Evolutionary conservation across 2,329 filamentous ascomycete species (phyloP).

Genomic region (Lecanosticta acicola): DNA sequence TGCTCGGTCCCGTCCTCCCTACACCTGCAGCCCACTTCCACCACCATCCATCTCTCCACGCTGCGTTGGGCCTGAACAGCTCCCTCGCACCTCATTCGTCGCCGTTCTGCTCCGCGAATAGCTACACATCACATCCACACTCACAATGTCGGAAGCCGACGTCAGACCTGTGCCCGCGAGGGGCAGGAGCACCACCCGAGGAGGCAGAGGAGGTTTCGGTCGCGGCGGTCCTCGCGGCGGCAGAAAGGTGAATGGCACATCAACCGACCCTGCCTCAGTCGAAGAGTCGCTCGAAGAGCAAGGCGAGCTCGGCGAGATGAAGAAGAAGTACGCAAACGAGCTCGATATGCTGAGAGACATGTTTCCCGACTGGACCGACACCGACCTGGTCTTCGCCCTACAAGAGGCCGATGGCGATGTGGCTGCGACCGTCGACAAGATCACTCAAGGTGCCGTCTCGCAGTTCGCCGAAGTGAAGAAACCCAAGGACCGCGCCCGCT

Average conservation of each 20-base stretch:
- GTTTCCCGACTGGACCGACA: conserved; percentile 92
- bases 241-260: conserved; percentile 35
- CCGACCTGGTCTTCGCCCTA: conserved; percentile 87
- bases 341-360: conserved; percentile 81
- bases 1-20: conserved; percentile 4
- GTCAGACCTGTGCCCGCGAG: conserved; percentile 74
- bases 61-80: background rate
- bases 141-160: conserved; percentile 88
- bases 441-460: conserved; percentile 72
- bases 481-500: conserved; percentile 66
- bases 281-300: conserved; percentile 69
- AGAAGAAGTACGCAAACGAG: conserved; percentile 79
- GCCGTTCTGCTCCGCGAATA: background rate
- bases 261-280: conserved; percentile 64
- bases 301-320: conserved; percentile 84
- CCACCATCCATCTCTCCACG: conserved; percentile 2
- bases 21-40: conserved; percentile 3
- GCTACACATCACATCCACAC: conserved; percentile 15
- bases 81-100: background rate
- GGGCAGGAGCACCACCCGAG: conserved; percentile 84
- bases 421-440: conserved; percentile 67
- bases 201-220: conserved; percentile 67
- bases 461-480: conserved; percentile 82
- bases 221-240: conserved; percentile 44
- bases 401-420: conserved; percentile 78